Conservation (phyloP, 78 protist species). For the Planoprotostelium fungivorum region DNA sequence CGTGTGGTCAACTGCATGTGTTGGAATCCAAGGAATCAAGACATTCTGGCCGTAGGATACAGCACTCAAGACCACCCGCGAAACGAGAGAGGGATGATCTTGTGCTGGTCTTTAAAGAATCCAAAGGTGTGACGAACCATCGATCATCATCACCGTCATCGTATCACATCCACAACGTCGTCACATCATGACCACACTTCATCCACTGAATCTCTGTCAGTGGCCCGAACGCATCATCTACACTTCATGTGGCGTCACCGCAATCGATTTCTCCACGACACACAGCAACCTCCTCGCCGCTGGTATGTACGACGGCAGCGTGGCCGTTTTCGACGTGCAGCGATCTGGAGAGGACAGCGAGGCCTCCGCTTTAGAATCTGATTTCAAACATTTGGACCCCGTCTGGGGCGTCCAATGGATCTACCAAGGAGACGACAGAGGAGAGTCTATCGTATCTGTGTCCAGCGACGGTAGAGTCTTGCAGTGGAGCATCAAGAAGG, state of each 20-base stretch:
- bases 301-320: slow-evolving; percentile 57
- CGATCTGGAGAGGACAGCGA: background rate
- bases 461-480: slow-evolving; percentile 70
- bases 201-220: too few relatives aligned
- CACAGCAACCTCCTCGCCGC: slow-evolving; percentile 53
- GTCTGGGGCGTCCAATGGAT: slow-evolving; percentile 68
- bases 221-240: slow-evolving; percentile 8
- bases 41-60: slow-evolving; percentile 44
- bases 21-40: slow-evolving; percentile 13
- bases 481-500: slow-evolving; percentile 65
- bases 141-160: too few relatives aligned
- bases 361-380: background rate
- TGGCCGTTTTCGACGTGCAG: slow-evolving; percentile 57
- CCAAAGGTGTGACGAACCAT: background rate
- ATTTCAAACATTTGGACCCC: slow-evolving; percentile 59
- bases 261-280: slow-evolving; percentile 13
- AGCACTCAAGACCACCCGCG: background rate
- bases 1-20: slow-evolving; percentile 19
- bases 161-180: too few relatives aligned
- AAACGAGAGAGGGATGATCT: slow-evolving; percentile 24
- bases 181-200: too few relatives aligned
- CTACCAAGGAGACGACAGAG: slow-evolving; percentile 18
- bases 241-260: slow-evolving; percentile 15
- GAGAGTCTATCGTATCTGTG: slow-evolving; percentile 54
- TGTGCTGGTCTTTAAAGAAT: slow-evolving; percentile 61